phyloP scores from a whole-genome alignment of 371 early-diverging fungal genomes.

The Mortierella sp. region DNA sequence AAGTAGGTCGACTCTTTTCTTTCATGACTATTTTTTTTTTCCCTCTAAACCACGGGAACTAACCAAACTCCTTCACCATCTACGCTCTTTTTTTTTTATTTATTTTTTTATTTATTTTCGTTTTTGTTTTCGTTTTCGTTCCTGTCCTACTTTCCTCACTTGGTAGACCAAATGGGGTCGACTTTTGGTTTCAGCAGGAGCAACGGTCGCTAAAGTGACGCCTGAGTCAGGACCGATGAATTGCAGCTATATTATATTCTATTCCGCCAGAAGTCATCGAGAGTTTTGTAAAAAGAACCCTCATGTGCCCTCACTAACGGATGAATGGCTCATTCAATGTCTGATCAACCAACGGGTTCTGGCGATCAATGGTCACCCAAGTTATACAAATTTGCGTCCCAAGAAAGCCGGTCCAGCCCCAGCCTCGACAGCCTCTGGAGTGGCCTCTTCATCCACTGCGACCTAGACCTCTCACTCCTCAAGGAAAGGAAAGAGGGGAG shows the following conservation, averaged over 20 bases:
- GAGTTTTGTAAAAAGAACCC: constrained; percentile 3
- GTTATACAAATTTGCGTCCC: constrained; percentile 10
- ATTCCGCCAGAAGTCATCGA: neutral
- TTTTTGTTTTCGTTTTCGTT: neutral
- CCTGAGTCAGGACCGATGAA: constrained; percentile 14
- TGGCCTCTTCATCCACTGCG: no score
- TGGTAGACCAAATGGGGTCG: constrained; percentile 17
- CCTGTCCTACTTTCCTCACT: neutral
- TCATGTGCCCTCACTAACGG: constrained; percentile 6
- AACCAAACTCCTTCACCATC: no score
- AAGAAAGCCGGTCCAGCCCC: neutral
- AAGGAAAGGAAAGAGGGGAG: no score
- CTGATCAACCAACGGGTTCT: constrained; percentile 44
- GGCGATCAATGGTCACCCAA: constrained; percentile 23
- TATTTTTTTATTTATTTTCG: neutral
- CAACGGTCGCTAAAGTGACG: constrained; percentile 13
- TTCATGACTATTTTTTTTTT: neutral
- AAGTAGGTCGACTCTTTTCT: constrained; percentile 11
- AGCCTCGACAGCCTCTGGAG: no score
- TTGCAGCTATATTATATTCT: constrained; percentile 37
- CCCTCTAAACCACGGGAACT: no score
- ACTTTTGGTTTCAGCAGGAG: constrained; percentile 26
- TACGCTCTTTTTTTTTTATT: neutral
- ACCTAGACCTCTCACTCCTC: no score
- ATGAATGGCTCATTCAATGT: constrained; percentile 45